Evolutionary conservation across 2,329 filamentous ascomycete genomes (phyloP), one percentile per base, ranked within the genome.

Genomic region (Ascochyta clinopodiicola): DNA sequence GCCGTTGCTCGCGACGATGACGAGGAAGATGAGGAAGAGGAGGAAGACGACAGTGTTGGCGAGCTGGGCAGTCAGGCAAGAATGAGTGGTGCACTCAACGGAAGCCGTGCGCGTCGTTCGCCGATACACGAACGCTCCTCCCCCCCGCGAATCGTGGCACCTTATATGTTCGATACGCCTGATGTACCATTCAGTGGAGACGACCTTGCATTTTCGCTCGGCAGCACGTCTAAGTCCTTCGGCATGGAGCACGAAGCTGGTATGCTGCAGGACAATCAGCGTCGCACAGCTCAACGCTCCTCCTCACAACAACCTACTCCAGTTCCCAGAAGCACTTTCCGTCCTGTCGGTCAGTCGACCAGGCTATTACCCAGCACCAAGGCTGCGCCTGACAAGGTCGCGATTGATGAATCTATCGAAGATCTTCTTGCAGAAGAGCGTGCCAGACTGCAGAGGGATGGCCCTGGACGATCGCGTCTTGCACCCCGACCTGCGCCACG

Each of bases 181-280:
- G 66, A 61, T 7, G 40, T 56, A 19, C 54, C 57, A 2, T 56
- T 58, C 15, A 68, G 62, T 39, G 67, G 67, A 2, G 66, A 65
- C 13, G 64, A 65, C 19, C 47, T 62, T 6, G 60, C 62, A 4
- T 50, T 60, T 4, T 70, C 67, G 12, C 49, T 65, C 37, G 59
- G 61, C 8, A 61, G 73, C 37, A 70, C 66, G 2, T 69, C 69
- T 2, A 75, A 75, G 45, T 74, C 71, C 0, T 75, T 72, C 37
- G 73, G 73, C 15, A 62, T 62, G 39, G 53, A 59, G 12, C 71
- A 72, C 36, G 73, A 75, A 49, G 67, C 68, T 34, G 72, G 72
- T 4, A 72, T 75, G 69, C 40, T 69, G 15, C 45, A 45, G 10
- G 36, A 50, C 1, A 17, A 25, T 2, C 43, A 51, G 4, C 38